Base-by-base conservation (phyloP, 1,284 basidiomycete species). In the Cutaneotrichosporon daszewskae region DNA sequence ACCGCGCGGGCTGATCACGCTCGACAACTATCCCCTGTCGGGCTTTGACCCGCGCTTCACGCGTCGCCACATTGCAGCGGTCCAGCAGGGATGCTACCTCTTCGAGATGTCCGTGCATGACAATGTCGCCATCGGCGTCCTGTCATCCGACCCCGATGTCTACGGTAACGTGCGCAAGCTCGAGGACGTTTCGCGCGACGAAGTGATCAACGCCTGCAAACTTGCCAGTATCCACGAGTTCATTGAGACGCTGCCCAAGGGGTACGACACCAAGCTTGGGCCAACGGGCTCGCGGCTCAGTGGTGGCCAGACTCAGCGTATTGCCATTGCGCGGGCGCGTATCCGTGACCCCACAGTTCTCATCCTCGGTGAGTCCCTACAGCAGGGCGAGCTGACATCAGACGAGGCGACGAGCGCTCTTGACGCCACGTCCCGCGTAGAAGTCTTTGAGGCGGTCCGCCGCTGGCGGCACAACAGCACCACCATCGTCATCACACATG, bases 391-490 rank as follows among this genome's bases (percentile, higher is more conserved):
- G 13, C 50, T 43, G 29, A 47, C 40, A 32, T 16, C 64, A 92
- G 95, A 98, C 63, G 95, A 98, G 75, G 87, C 89, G 1, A 97
- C 92, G 6, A 95, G 90, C 2, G 92, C 94, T 5, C 79, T 98
- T 45, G 95, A 98, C 71, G 80, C 84, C 17, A 85, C 85, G 1
- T 86, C 89, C 3, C 83, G 91, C 18, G 76, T 89, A 27, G 78
- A 91, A 31, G 89, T 97, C 9, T 89, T 89, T 54, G 84, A 88
- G 53, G 88, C 89, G 0, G 79, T 97, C 71, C 86, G 86, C 62
- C 70, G 71, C 16, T 92, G 89, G 87, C 77, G 90, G 17, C 69
- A 68, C 19, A 84, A 86, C 68, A 83, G 80, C 61, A 95, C 92
- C 0, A 98, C 94, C 1, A 84, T 99, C 60, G 84, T 97, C 49